Evolutionary conservation across 2,329 filamentous ascomycete species (phyloP), one percentile per base, ranked within the genome.

Genomic region (Pseudogymnoascus sp.): DNA sequence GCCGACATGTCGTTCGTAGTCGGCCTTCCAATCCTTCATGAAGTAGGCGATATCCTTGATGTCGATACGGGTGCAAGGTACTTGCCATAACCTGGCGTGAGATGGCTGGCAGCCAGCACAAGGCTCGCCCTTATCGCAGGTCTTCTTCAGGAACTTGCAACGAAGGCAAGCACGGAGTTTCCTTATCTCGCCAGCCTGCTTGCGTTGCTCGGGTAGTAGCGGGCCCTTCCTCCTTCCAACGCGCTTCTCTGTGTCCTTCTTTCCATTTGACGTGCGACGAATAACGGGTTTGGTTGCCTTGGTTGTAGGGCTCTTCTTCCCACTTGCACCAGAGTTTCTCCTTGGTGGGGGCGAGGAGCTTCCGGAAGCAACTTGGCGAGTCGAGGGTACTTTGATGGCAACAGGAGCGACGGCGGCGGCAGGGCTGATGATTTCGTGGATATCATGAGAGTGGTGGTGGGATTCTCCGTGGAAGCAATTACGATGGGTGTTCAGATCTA

Each of bases 91-190:
- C 67, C 93, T 88, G 67, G 93, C 93, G 76, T 97, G 93, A 18
- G 93, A 96, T 60, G 93, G 93, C 79, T 96, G 90, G 80, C 93
- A 97, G 59, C 93, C 93, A 71, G 89, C 90, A 77, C 93, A 97
- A 64, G 93, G 93, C 79, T 97, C 93, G 67, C 93, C 93, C 81
- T 96, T 97, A 77, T 97, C 93, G 74, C 93, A 97, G 59, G 93
- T 97, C 84, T 97, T 97, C 84, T 97, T 97, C 75, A 97, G 82
- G 81, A 97, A 97, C 79, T 97, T 97, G 85, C 93, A 97, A 68
- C 93, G 88, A 70, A 97, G 81, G 76, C 93, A 97, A 59, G 93
- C 93, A 73, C 93, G 85, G 70, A 97, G 81, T 78, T 97, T 97
- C 75, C 93, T 87, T 74, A 97, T 97, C 78, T 97, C 93, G 72